Evolutionary conservation across 2,329 filamentous ascomycete species (phyloP), one percentile per base, ranked within the genome.

Genomic region (Penicillium janthinellum): DNA sequence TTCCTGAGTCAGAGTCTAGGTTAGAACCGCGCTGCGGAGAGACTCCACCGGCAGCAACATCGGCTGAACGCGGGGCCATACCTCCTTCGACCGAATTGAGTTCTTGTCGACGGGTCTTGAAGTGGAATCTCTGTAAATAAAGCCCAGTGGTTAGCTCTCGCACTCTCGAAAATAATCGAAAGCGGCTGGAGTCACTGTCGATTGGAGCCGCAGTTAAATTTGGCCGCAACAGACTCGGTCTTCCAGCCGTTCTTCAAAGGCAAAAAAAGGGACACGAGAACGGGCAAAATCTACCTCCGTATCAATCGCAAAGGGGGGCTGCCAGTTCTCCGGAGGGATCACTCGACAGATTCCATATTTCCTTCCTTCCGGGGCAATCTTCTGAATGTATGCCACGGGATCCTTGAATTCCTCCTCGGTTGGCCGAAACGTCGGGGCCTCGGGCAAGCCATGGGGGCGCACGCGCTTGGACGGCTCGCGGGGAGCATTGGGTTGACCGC

Each of bases 61-160:
- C 62, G 57, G 70, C 66, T 69, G 68, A 66, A 68, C 64, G 64
- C 66, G 69, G 62, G 67, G 62, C 61, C 76, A 73, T 86, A 96
- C 92, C 95, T 83, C 95, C 95, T 89, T 99, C 95, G 51, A 98
- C 92, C 15, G 93, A 96, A 77, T 99, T 99, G 62, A 99, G 83
- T 77, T 98, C 94, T 76, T 99, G 95, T 75, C 96, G 92, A 73
- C 95, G 87, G 14, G 95, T 99, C 65, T 92, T 88, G 74, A 99
- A 99, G 76, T 99, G 95, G 72, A 99, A 99, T 77, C 88, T 91
- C 93, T 97, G 73, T 66, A 65, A 25, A 51, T 14, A 37, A 42
- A 61, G 35, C 38, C 34, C 42, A 47, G 22, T 28, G 38, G 67
- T 79, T 64, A 79, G 73, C 58, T 44, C 15, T 52, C 64, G 37